A percentile compares a stretch with the other conserved stretches of the same genome.
phyloP scores from a whole-genome alignment of 306 rosid species.

The Casuarina cunninghamiana region DNA sequence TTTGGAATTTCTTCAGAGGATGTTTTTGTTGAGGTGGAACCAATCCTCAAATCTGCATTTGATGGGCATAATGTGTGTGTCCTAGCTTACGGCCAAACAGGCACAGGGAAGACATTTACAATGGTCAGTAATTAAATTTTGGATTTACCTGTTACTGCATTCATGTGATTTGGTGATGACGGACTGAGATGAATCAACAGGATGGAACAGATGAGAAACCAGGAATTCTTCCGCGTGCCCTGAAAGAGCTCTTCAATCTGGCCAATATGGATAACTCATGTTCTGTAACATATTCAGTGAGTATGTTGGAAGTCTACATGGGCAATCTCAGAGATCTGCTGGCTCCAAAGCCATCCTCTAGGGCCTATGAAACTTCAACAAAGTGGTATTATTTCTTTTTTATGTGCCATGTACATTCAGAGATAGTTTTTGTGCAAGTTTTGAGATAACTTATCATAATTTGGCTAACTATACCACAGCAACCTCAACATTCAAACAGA shows the following conservation, averaged over 20 bases:
- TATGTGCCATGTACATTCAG: neutral
- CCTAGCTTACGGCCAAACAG: conserved; percentile 93
- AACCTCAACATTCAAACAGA: conserved; percentile 95
- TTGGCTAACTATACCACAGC: conserved; percentile 46
- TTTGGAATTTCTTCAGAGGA: conserved; percentile 52
- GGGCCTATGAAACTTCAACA: conserved; percentile 47
- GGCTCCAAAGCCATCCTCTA: conserved; percentile 56
- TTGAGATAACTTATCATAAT: conserved; percentile 19
- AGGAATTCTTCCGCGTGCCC: conserved; percentile 81
- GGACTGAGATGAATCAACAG: conserved; percentile 40
- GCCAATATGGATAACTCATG: conserved; percentile 51
- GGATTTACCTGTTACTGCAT: conserved; percentile 20
- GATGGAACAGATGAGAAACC: conserved; percentile 77
- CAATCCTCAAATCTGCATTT: conserved; percentile 81
- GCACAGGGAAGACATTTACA: conserved; percentile 96
- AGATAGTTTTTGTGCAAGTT: conserved; percentile 9
- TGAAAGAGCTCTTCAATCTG: conserved; percentile 69
- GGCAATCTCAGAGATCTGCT: conserved; percentile 80
- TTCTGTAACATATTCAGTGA: conserved; percentile 66
- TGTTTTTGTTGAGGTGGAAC: conserved; percentile 83
- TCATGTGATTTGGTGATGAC: conserved; percentile 17
- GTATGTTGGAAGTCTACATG: conserved; percentile 98
- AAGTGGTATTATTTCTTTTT: conserved; percentile 53
- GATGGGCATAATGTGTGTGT: conserved; percentile 91
- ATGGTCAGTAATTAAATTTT: conserved; percentile 58